Evolutionary conservation across 106 monocot genomes (phyloP), one percentile per base, ranked within the genome.

Genomic region (Dactylorhiza incarnata): DNA sequence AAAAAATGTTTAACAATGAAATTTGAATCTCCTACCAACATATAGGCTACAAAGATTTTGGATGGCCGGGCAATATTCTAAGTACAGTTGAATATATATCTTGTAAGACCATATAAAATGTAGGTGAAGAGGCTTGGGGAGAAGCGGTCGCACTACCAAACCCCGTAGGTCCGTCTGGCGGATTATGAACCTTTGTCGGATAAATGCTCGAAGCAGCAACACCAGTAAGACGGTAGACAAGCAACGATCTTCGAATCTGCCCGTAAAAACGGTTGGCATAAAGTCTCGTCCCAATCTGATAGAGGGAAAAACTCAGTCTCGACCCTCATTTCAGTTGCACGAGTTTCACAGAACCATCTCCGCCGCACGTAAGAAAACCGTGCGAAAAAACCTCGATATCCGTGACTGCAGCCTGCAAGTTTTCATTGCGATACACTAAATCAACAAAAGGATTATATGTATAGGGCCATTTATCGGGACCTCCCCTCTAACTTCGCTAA

Each of bases 321-420:
- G 29, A 49, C 49, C 13, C 22, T 80, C 76, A 80, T 78, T 83
- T 84, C 23, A 94, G 78, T 74, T 79, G 81, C 25, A 99, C 79
- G 23, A 86, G 68, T 73, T 92, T 99, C 50, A 94, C 99, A 9
- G 82, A 88, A 70, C 99, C 99, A 92, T 99, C 99, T 69, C 94
- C 99, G 73, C 99, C 99, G 65, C 91, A 99, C 7, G 99, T 82
- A 65, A 99, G 80, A 81, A 99, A 99, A 80, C 94, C 94, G 79
- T 78, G n/a, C 56, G 89, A 79, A 68, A 86, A 48, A 20, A 92
- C 89, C 80, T 92, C 81, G 68, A 99, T 85, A 78, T 94, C 94
- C 23, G 99, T 99, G 11, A 99, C 91, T 44, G 88, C 91, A 78
- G 94, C 94, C 99, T 99, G 91, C 75, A 81, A 26, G 37, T 65